Evolutionary conservation across 1,139 yeast species (phyloP).

Genomic region (Trichomonascaceae sp.): DNA sequence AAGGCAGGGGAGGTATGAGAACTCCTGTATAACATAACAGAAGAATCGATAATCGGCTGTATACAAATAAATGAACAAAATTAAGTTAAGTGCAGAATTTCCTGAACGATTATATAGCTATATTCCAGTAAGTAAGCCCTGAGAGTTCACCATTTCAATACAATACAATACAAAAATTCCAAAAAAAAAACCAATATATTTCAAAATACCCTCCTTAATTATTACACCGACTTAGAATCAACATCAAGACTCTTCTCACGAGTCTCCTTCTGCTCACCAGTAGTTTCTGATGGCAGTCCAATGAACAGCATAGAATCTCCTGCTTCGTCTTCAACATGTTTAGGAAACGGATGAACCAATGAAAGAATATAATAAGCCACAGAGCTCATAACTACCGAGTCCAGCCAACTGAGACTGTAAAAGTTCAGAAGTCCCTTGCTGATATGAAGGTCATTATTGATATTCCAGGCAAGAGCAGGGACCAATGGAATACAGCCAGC

Average conservation of each 20-base stretch:
- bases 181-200: too few species aligned
- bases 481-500: conserved; percentile 7
- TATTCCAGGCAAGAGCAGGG: conserved; percentile 12
- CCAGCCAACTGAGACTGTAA: conserved; percentile 23
- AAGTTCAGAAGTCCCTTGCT: conserved; percentile 14
- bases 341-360: background rate
- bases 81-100: background rate
- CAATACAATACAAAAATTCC: too few species aligned
- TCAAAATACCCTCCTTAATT: background rate
- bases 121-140: too few species aligned
- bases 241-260: background rate
- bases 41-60: too few species aligned
- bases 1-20: background rate
- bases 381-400: conserved; percentile 67
- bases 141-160: too few species aligned
- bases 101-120: too few species aligned
- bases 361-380: conserved; percentile 51
- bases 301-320: background rate
- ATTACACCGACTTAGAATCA: background rate
- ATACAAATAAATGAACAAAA: too few species aligned
- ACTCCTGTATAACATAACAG: background rate
- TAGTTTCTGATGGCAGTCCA: background rate
- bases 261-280: background rate
- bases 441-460: conserved; percentile 13
- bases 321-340: background rate